Evolutionary conservation across 441 rosid species (phyloP).

Genomic region (Viola pubescens): DNA sequence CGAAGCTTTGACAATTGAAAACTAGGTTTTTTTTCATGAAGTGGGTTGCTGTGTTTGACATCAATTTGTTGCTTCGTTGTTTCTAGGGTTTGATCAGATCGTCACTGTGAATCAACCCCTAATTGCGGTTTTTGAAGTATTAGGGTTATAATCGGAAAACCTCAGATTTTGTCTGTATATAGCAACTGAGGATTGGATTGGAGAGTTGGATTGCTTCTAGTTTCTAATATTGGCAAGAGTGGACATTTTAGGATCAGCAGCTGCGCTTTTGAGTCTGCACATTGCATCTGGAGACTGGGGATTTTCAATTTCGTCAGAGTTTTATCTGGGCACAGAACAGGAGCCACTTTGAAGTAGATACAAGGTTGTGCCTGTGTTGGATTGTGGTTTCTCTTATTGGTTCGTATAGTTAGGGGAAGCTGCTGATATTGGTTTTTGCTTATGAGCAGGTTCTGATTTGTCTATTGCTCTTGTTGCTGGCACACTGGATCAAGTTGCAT

Average conservation of each 20-base stretch:
- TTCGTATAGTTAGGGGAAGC: slow-evolving; percentile 20
- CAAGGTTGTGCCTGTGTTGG: slow-evolving; percentile 23
- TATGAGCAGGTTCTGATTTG: slow-evolving; percentile 34
- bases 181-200: slow-evolving; percentile 21
- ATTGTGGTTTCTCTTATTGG: slow-evolving; percentile 18
- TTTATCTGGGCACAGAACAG: slow-evolving; percentile 4
- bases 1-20: slow-evolving; percentile 12
- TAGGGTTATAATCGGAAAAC: slow-evolving; percentile 35
- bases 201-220: slow-evolving; percentile 10
- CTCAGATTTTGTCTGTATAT: slow-evolving; percentile 16
- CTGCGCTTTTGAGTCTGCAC: slow-evolving; percentile 17
- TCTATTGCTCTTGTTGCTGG: slow-evolving; percentile 13
- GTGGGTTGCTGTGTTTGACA: slow-evolving; percentile 25
- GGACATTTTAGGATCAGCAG: slow-evolving; percentile 24
- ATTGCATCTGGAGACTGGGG: slow-evolving; percentile 16
- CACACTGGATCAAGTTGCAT: slow-evolving; percentile 9
- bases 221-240: slow-evolving; percentile 7
- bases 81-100: slow-evolving; percentile 56
- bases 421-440: slow-evolving; percentile 32
- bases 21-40: slow-evolving; percentile 20
- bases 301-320: slow-evolving; percentile 1
- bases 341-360: slow-evolving; percentile 23
- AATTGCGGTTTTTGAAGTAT: slow-evolving; percentile 31
- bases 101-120: slow-evolving; percentile 35
- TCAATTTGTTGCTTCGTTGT: slow-evolving; percentile 15